These are phyloP conservation scores for Sindora glabra DNA, from an alignment of 306 rosid species.

Conservation along the genomic window DNA sequence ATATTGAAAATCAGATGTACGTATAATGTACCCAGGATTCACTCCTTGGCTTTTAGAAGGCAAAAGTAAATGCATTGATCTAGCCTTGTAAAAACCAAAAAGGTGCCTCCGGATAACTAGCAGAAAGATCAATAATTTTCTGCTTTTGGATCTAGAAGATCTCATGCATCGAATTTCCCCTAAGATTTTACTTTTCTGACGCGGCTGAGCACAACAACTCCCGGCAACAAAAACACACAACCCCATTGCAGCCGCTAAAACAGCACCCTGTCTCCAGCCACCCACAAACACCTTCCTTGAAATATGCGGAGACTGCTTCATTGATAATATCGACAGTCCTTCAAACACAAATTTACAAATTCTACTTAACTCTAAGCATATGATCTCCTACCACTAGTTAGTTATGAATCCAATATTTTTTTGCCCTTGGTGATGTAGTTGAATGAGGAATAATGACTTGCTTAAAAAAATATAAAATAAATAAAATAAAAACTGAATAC, in stretches of 20 bases:
- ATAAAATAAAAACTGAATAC: not conserved
- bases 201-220: not conserved
- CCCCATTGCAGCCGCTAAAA: slow-evolving; percentile 8
- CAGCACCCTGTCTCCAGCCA: slow-evolving; percentile 7
- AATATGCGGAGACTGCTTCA: slow-evolving; percentile 5
- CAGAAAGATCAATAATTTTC: not conserved
- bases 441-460: too few species aligned
- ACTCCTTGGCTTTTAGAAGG: not conserved
- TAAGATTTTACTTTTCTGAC: not conserved
- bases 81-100: not conserved
- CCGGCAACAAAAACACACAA: not conserved
- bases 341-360: not conserved
- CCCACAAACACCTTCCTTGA: not conserved
- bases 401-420: not conserved
- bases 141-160: slow-evolving; percentile 28
- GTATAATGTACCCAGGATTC: not conserved
- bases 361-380: not conserved
- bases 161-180: slow-evolving; percentile 23
- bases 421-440: too few species aligned
- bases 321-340: not conserved
- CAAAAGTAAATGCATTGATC: not conserved
- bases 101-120: not conserved
- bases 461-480: too few species aligned
- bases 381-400: not conserved
- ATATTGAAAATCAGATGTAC: not conserved